Conservation (phyloP, 2,329 filamentous ascomycete genomes). For the Neofusicoccum parvum region DNA sequence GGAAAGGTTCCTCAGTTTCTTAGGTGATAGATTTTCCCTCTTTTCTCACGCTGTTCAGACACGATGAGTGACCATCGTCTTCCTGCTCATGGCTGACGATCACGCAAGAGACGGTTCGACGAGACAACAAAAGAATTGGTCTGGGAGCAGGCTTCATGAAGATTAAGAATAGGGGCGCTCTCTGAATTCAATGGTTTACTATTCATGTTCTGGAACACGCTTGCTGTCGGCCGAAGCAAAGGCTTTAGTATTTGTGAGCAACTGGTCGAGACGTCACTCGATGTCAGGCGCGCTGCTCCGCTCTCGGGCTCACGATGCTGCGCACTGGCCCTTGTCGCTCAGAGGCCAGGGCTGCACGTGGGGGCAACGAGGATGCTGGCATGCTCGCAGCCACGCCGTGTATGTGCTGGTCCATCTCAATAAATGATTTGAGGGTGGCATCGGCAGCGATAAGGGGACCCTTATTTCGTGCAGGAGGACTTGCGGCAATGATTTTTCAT, state of each 20-base stretch:
- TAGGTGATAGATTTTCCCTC: conserved; percentile 20
- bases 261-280: conserved; percentile 5
- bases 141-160: neutral
- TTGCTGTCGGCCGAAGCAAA: neutral
- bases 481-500: neutral
- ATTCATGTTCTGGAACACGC: neutral
- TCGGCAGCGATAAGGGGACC: neutral
- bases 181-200: neutral
- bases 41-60: conserved; percentile 15
- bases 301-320: conserved; percentile 1
- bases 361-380: neutral
- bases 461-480: neutral
- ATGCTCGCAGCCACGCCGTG: neutral
- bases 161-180: neutral
- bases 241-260: conserved; percentile 12
- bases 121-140: conserved; percentile 9
- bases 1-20: conserved; percentile 19
- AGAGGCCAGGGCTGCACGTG: neutral
- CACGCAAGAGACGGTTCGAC: neutral
- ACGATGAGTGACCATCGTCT: conserved; percentile 2
- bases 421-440: neutral
- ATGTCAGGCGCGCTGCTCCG: conserved; percentile 17
- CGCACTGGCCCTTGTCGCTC: neutral
- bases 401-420: neutral
- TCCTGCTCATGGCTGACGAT: conserved; percentile 9